Evolutionary conservation across 257 asterid species (phyloP).

Genomic region (Prunella vulgaris): DNA sequence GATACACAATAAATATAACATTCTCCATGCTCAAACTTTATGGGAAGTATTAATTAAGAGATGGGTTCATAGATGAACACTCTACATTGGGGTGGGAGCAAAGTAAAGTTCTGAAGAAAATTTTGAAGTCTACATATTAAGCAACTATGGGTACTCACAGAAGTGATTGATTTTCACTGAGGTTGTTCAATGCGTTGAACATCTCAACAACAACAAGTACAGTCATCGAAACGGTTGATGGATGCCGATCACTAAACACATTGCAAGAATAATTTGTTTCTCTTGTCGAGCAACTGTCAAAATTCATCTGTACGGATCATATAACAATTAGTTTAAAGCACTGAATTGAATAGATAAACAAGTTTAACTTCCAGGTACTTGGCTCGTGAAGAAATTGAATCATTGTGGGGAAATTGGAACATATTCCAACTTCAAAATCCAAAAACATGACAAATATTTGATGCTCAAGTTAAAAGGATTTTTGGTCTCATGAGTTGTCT

Average conservation of each 20-base stretch:
- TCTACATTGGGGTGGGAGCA: not conserved
- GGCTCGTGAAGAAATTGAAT: conserved; percentile 11
- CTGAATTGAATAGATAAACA: not conserved
- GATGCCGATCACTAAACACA: conserved; percentile 80
- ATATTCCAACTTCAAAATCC: not conserved
- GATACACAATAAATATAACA: not conserved
- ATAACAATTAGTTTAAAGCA: conserved; percentile 22
- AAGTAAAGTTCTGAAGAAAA: not conserved
- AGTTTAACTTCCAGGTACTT: not conserved
- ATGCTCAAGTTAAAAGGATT: too few relatives aligned
- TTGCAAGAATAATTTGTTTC: conserved; percentile 73
- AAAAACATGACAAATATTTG: not conserved
- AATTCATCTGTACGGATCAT: conserved; percentile 61
- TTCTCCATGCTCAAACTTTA: not conserved
- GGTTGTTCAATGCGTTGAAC: conserved; percentile 98
- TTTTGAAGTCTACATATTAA: not conserved
- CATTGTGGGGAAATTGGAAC: not conserved
- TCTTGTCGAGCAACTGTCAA: conserved; percentile 90
- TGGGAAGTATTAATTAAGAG: not conserved
- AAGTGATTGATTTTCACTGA: conserved; percentile 97
- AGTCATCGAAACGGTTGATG: conserved; percentile 96
- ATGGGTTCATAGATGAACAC: not conserved
- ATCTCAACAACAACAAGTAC: conserved; percentile 98
- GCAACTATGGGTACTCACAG: conserved; percentile 49
- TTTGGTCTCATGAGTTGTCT: too few relatives aligned